Evolutionary conservation across 73 alveolate genomes (phyloP), one percentile per base, ranked within the genome.

Genomic region (Tetrahymena elliotti): DNA sequence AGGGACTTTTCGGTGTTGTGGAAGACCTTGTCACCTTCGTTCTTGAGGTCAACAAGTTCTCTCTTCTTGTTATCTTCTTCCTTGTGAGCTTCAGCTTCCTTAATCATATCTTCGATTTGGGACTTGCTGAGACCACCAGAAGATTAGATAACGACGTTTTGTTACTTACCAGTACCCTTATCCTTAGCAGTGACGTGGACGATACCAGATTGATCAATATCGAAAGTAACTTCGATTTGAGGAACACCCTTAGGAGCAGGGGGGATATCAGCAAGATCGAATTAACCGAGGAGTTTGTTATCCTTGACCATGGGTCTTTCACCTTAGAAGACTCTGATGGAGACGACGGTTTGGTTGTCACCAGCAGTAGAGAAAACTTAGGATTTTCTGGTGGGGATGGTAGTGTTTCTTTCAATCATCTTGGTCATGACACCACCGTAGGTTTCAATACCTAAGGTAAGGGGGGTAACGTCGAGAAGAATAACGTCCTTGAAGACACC

Each of bases 151-250:
- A 99, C 98, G 94, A 96, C 94, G 38, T 97, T 96, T 95, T 95
- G 96, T 83, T 97, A 97, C 95, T 96, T 97, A 47, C 99, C 99
- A 83, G 99, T 98, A 24, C 99, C 97, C 97, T 98, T 99, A 94
- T 99, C 99, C 95, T 97, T 94, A 33, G 99, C 99, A 84, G 97
- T 93, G 35, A 99, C 99, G 96, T 99, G 99, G 96, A 99, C 98
- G 95, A 99, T 97, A 93, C 99, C 99, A 96, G 98, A 96, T 95
- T 99, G 99, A 97, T 99, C 99, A 93, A 99, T 97, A 93, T 99
- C 99, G 95, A 99, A 99, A 94, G 99, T 98, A 95, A 99, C 99
- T 84, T 98, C 99, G 93, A 99, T 98, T 98, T 99, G 99, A 20
- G 99, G 99, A 95, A 97, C 99, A 52, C 98, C 99, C 37, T 98